Base-by-base conservation (phyloP, 2,329 filamentous ascomycete genomes). In the Colletotrichum sp. region DNA sequence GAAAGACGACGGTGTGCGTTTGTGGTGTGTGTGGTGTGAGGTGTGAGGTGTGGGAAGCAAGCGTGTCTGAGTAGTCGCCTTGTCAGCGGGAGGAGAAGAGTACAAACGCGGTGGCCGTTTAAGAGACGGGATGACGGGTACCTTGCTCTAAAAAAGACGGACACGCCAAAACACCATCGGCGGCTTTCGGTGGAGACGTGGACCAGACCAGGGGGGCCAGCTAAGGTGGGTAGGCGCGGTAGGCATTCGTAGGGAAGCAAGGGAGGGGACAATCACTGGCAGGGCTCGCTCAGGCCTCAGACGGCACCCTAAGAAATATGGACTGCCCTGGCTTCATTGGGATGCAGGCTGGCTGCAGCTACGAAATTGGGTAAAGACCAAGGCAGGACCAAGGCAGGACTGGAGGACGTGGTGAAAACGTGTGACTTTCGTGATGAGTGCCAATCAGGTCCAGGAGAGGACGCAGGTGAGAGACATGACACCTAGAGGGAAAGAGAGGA, bases 361-460 rank as follows among this genome's bases (percentile, higher is more conserved):
- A 61, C 68, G 59, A 66, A 61, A 72, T 74, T 74, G 48, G 59
- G 32, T 4, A n/a, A 34, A 63, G 16, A 34, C 13, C 26, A 36
- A 26, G 43, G 43, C 43, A 56, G 58, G 26, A 43, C 30, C 10
- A 58, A 58, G 18, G 21, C 21, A 28, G 62, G 14, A 43, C 24
- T 18, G 66, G 48, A n/a, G 21, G 73, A 68, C 73, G 69, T 63
- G 73, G 55, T 75, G 43, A 58, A 75, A 67, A 68, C 73, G 69
- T 69, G 73, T 28, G 21, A 73, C 30, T 68, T 75, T 63, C 73
- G 73, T 58, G 69, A 68, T 24, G 32, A 24, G 16, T 10, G 18
- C 73, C 69, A 75, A 68, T 63, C 18, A 16, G 56, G 16, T 14
- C 28, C 21, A n/a, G n/a, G 18, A 63, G 21, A 68, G 34, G n/a